Evolutionary conservation across 1,284 basidiomycete species (phyloP), one percentile per base, ranked within the genome.

Genomic region (Puccinia horiana): DNA sequence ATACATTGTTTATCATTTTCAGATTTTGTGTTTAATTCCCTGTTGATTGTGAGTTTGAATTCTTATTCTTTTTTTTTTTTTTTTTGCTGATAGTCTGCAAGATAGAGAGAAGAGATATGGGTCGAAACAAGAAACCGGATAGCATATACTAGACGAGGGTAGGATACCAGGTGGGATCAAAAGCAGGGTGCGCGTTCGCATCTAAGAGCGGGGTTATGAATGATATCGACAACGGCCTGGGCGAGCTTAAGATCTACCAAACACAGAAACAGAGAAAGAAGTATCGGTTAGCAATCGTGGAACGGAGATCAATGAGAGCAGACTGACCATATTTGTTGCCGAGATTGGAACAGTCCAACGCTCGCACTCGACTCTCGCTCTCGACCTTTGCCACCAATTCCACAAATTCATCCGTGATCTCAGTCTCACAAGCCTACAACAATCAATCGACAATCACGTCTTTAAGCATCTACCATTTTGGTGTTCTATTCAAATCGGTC

Each of bases 181-280:
- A 76, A 76, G 58, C 75, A 76, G 16, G 75, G 75, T 9, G 54
- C 56, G 20, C 58, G 11, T 58, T 76, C 58, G 26, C 37, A 61
- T 44, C 42, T 47, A 8, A 61, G 42, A 11, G 23, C 58, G 0
- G 75, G 75, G 56, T 76, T 76, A 65, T 76, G 54, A 56, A 63
- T 76, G 16, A 76, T 76, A 12, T 76, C 75, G 56, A 76, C 75
- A 40, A 76, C 54, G 35, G 56, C 56, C 44, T 76, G 52, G n/a
- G 75, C 75, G 12, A 76, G 40, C 16, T 40, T 26, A 42, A 76
- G 58, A 63, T 76, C 75, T 76, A n/a, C 35, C 35, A 9, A 18
- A 3, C 23, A 54, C 8, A 23, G 16, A 56, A 14, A 35, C 26
- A 37, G 37, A 9, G 6, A 44, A 4, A 20, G 23, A 32, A 42